Conservation (phyloP, 179 eudicot species). For the Silene vulgaris region DNA sequence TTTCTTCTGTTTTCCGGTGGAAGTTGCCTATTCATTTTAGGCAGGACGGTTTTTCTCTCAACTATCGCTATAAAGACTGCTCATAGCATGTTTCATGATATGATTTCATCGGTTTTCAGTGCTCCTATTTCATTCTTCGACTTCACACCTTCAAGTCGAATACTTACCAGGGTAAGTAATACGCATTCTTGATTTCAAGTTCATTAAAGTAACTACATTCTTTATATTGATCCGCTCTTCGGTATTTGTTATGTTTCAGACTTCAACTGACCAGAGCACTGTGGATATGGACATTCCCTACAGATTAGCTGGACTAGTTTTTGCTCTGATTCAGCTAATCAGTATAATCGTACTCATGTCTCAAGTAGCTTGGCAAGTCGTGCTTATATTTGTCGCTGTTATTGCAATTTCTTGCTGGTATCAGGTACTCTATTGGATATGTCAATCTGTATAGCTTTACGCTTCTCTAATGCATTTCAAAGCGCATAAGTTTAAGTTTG, state of each 20-base stretch:
- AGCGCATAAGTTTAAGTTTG: no score
- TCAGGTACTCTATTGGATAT: slow-evolving; percentile 62
- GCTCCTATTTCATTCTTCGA: slow-evolving; percentile 87
- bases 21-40: slow-evolving; percentile 74
- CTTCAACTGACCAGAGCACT: slow-evolving; percentile 81
- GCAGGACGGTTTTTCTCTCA: slow-evolving; percentile 72
- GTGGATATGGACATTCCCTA: slow-evolving; percentile 87
- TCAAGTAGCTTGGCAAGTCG: slow-evolving; percentile 68
- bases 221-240: neutral
- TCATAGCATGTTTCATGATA: slow-evolving; percentile 52
- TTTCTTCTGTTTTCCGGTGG: slow-evolving; percentile 65
- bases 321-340: slow-evolving; percentile 76
- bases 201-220: neutral
- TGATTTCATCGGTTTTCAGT: slow-evolving; percentile 64
- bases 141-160: slow-evolving; percentile 75
- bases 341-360: slow-evolving; percentile 72
- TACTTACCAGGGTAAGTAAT: slow-evolving; percentile 62
- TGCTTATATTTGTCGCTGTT: slow-evolving; percentile 53
- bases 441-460: no score
- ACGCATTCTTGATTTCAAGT: neutral
- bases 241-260: slow-evolving; percentile 34
- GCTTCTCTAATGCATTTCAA: no score
- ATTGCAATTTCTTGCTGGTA: slow-evolving; percentile 67
- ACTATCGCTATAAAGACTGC: slow-evolving; percentile 77
- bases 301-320: slow-evolving; percentile 82